These are phyloP conservation scores for Stenocarpella maydis DNA, from an alignment of 2,329 filamentous ascomycete species.

Conservation along the genomic window DNA sequence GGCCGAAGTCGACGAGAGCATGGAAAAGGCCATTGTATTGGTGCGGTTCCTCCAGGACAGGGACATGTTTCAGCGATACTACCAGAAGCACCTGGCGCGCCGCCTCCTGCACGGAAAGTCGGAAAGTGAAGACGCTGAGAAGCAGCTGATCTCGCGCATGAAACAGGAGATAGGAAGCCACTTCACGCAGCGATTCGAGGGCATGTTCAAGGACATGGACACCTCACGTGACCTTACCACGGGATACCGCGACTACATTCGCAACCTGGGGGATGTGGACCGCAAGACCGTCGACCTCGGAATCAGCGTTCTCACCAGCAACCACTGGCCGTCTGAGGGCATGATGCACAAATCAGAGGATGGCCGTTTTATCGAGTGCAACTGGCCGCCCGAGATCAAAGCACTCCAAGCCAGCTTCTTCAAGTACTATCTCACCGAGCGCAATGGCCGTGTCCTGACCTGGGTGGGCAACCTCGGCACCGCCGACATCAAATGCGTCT, in stretches of 20 bases:
- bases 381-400: slow-evolving; percentile 78
- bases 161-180: slow-evolving; percentile 95
- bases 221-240: slow-evolving; percentile 84
- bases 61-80: slow-evolving; percentile 95
- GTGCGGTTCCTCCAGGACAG: slow-evolving; percentile 90
- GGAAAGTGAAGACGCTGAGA: slow-evolving; percentile 90
- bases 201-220: slow-evolving; percentile 97
- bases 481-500: slow-evolving; percentile 83
- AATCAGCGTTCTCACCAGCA: slow-evolving; percentile 88
- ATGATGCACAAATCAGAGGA: slow-evolving; percentile 63
- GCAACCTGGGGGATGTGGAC: slow-evolving; percentile 58
- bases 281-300: slow-evolving; percentile 77
- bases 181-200: slow-evolving; percentile 91
- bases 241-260: slow-evolving; percentile 76
- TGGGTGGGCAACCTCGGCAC: slow-evolving; percentile 79
- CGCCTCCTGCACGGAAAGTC: slow-evolving; percentile 89
- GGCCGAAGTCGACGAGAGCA: slow-evolving; percentile 79
- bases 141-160: slow-evolving; percentile 95
- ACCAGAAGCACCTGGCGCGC: slow-evolving; percentile 94
- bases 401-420: slow-evolving; percentile 85
- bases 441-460: slow-evolving; percentile 86
- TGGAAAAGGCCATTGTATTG: slow-evolving; percentile 89
- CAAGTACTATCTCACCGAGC: slow-evolving; percentile 85
- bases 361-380: slow-evolving; percentile 61
- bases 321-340: slow-evolving; percentile 92